phyloP scores from a whole-genome alignment of 768 basidiomycete species.

The Suillus subalutaceus region DNA sequence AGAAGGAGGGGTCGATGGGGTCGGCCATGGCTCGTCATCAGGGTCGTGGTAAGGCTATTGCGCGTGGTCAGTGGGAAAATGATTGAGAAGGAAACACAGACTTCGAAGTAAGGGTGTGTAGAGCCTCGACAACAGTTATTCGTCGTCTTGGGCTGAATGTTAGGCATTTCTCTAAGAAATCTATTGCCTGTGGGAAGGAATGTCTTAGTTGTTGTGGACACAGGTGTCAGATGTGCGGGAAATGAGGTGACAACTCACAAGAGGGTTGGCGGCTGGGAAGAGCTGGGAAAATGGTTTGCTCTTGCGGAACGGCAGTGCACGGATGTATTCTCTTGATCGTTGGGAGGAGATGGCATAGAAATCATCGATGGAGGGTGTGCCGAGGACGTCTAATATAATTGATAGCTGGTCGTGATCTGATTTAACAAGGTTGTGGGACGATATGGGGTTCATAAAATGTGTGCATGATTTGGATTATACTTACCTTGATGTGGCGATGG shows the following conservation, averaged over 20 bases:
- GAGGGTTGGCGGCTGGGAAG: slow-evolving; percentile 75
- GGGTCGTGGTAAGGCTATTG: slow-evolving; percentile 84
- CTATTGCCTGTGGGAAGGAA: slow-evolving; percentile 55
- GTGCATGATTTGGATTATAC: slow-evolving; percentile 9
- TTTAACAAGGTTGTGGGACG: background rate
- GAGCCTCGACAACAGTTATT: slow-evolving; percentile 84
- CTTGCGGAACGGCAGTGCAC: slow-evolving; percentile 85
- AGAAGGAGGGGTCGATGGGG: slow-evolving; percentile 75
- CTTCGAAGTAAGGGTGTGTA: slow-evolving; percentile 90
- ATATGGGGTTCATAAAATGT: slow-evolving; percentile 1
- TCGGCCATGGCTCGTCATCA: slow-evolving; percentile 82
- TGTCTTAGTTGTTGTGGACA: background rate
- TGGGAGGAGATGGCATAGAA: slow-evolving; percentile 90
- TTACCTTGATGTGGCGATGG: slow-evolving; percentile 8
- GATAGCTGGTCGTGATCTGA: slow-evolving; percentile 92
- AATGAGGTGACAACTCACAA: slow-evolving; percentile 41
- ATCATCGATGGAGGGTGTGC: slow-evolving; percentile 88
- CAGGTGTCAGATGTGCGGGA: background rate
- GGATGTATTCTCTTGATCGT: slow-evolving; percentile 83
- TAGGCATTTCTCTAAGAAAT: slow-evolving; percentile 78
- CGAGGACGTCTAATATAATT: slow-evolving; percentile 92
- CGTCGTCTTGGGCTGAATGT: slow-evolving; percentile 87
- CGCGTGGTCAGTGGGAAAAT: background rate
- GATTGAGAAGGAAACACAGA: slow-evolving; percentile 31
- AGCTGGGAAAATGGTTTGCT: slow-evolving; percentile 69